Evolutionary conservation across 2,329 filamentous ascomycete species (phyloP).

Genomic region (Exutisphaerella laricina): DNA sequence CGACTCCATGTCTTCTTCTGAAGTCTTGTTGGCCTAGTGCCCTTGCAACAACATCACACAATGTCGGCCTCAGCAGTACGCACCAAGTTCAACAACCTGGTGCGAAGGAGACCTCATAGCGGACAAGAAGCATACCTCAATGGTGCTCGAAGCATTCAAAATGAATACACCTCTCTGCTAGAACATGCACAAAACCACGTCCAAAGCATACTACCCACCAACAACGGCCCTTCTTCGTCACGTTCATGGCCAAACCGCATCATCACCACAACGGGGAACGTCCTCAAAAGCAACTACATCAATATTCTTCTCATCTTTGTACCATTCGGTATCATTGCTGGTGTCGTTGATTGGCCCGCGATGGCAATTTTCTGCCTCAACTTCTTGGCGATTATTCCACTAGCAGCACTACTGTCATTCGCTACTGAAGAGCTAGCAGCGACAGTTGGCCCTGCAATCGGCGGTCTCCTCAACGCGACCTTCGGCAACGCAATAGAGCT

Average conservation of each 20-base stretch:
- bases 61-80: background rate
- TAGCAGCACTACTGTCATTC: slow-evolving; percentile 67
- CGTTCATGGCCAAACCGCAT: slow-evolving; percentile 4
- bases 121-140: background rate
- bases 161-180: slow-evolving; percentile 4
- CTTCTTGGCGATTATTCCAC: slow-evolving; percentile 72
- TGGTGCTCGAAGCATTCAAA: background rate
- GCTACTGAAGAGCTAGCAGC: slow-evolving; percentile 71
- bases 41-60: too few relatives aligned
- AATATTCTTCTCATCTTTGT: slow-evolving; percentile 70
- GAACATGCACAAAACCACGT: slow-evolving; percentile 1
- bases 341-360: slow-evolving; percentile 56
- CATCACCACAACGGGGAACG: slow-evolving; percentile 8
- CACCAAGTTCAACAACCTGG: background rate
- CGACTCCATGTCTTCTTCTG: too few relatives aligned
- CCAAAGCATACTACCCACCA: background rate
- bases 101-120: background rate
- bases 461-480: slow-evolving; percentile 72
- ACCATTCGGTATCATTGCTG: slow-evolving; percentile 65
- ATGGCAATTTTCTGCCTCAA: slow-evolving; percentile 68
- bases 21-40: too few relatives aligned
- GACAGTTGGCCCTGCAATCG: slow-evolving; percentile 66
- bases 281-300: slow-evolving; percentile 48
- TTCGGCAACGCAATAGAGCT: slow-evolving; percentile 76
- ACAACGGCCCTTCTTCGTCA: background rate